Percentiles rank a stretch among this genome's conserved stretches.
phyloP scores from a whole-genome alignment of 2,329 filamentous ascomycete species.

The Fusarium xylarioides region DNA sequence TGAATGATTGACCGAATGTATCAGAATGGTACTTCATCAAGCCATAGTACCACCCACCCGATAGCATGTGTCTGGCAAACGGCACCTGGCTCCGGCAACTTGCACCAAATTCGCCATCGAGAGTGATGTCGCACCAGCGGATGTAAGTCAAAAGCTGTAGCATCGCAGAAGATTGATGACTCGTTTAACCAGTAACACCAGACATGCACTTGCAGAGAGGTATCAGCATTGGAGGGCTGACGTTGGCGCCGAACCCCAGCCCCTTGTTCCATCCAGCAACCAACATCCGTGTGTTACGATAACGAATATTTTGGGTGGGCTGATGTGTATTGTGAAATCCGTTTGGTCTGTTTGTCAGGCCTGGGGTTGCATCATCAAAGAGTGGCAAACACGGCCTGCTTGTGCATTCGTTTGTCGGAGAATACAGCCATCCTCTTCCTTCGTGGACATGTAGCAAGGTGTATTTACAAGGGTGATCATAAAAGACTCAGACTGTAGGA shows the following conservation, averaged over 20 bases:
- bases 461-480: background rate
- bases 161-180: background rate
- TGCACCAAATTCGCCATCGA: background rate
- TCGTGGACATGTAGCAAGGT: background rate
- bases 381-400: constrained; percentile 15
- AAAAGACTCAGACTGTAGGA: background rate
- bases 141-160: background rate
- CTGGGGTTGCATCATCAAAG: constrained; percentile 18
- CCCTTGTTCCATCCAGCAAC: constrained; percentile 1
- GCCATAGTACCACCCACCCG: background rate
- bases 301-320: constrained; percentile 12
- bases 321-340: background rate
- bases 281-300: background rate
- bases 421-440: constrained; percentile 12
- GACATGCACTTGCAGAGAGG: background rate
- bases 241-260: constrained; percentile 2
- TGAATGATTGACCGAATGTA: constrained; percentile 7
- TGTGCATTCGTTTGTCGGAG: constrained; percentile 13
- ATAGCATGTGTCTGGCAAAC: background rate
- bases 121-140: background rate
- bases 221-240: constrained; percentile 4
- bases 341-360: constrained; percentile 8
- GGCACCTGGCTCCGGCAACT: background rate
- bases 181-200: background rate
- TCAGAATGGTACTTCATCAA: background rate